Conservation (phyloP, 2,329 filamentous ascomycete species). For the Leptographium flavum region DNA sequence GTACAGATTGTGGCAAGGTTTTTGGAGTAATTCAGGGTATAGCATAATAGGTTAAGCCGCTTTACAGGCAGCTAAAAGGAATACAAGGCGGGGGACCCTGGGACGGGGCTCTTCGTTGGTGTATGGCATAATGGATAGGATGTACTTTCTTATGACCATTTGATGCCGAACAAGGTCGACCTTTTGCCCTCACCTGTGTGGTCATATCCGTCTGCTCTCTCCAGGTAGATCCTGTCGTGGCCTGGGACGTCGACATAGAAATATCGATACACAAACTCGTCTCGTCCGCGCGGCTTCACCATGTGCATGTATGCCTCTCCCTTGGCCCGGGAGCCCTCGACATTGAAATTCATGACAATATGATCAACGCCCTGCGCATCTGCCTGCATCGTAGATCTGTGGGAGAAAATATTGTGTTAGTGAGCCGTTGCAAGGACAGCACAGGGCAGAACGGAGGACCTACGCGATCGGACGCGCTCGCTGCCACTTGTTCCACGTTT, state of each 20-base stretch:
- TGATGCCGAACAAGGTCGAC: slow-evolving; percentile 47
- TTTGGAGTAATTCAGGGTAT: background rate
- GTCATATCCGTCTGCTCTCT: slow-evolving; percentile 36
- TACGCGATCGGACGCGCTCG: slow-evolving; percentile 48
- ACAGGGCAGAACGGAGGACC: background rate
- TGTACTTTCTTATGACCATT: slow-evolving; percentile 28
- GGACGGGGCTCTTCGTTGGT: too few species aligned
- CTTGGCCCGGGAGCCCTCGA: slow-evolving; percentile 61
- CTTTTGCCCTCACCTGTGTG: slow-evolving; percentile 16
- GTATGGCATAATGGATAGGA: background rate
- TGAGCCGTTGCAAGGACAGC: background rate
- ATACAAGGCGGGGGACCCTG: too few species aligned
- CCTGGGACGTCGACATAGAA: slow-evolving; percentile 70
- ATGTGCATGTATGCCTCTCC: slow-evolving; percentile 70
- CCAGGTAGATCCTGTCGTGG: slow-evolving; percentile 49
- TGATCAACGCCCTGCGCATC: slow-evolving; percentile 69
- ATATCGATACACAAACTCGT: slow-evolving; percentile 64
- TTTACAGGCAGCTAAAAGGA: background rate
- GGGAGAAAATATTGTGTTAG: slow-evolving; percentile 8
- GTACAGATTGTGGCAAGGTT: background rate
- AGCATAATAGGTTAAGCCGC: background rate
- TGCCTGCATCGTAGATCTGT: slow-evolving; percentile 49
- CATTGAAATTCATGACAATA: slow-evolving; percentile 72
- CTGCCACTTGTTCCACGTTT: slow-evolving; percentile 70
- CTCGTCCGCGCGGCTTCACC: slow-evolving; percentile 48